phyloP scores from a whole-genome alignment of 306 rosid species.

The Cucumis cinereus region DNA sequence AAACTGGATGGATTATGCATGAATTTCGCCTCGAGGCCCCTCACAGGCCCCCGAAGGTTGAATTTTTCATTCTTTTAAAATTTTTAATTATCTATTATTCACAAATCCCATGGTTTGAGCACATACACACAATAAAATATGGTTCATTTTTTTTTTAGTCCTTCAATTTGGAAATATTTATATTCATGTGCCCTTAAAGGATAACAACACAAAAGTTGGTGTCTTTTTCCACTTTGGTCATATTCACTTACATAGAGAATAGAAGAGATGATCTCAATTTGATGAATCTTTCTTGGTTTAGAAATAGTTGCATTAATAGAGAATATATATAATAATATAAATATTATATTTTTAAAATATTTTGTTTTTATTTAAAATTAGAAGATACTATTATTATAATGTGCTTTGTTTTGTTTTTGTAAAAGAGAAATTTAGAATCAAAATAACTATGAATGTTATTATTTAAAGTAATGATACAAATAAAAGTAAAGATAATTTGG shows the following conservation, averaged over 20 bases:
- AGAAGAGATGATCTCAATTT: background rate
- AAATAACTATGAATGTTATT: constrained; percentile 1
- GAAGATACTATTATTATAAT: background rate
- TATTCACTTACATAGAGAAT: background rate
- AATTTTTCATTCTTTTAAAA: background rate
- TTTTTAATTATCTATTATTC: background rate
- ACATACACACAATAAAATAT: background rate
- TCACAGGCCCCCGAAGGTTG: constrained; percentile 94
- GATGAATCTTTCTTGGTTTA: background rate
- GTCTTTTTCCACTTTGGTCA: constrained; percentile 12
- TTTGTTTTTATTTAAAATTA: background rate
- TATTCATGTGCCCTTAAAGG: constrained; percentile 2
- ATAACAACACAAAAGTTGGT: background rate
- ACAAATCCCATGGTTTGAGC: background rate
- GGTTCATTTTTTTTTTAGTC: background rate
- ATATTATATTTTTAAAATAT: background rate
- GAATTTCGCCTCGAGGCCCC: constrained; percentile 97
- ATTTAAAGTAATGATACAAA: background rate
- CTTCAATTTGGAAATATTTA: background rate
- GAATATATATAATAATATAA: background rate
- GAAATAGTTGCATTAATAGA: background rate
- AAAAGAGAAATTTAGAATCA: background rate
- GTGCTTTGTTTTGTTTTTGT: background rate
- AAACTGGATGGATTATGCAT: constrained; percentile 97
- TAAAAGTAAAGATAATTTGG: background rate